Conservation (phyloP, 2,329 filamentous ascomycete genomes). For the Colletotrichum sp. region DNA sequence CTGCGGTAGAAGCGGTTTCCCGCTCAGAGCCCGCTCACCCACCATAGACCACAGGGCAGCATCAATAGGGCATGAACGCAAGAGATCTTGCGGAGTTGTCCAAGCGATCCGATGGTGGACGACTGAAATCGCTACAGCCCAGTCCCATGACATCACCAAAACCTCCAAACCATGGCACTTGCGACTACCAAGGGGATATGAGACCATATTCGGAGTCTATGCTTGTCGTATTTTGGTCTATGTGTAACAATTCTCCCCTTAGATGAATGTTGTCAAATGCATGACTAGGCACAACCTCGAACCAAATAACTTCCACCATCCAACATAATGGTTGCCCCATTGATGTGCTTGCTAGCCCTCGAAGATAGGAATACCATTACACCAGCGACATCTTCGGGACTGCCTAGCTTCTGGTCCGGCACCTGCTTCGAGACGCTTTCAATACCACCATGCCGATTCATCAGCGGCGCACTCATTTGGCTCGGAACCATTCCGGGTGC, state of each 20-base stretch:
- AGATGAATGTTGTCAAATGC: neutral
- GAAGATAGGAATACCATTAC: neutral
- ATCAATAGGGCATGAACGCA: neutral
- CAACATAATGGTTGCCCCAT: neutral
- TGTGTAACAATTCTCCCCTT: neutral
- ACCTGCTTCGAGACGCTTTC: neutral
- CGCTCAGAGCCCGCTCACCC: neutral
- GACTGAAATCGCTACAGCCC: neutral
- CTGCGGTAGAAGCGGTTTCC: neutral
- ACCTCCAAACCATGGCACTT: too few relatives aligned
- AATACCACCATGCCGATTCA: neutral
- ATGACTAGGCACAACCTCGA: neutral
- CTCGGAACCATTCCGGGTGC: neutral
- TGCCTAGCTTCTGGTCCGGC: neutral
- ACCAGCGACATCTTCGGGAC: neutral
- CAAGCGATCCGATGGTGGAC: fast-evolving
- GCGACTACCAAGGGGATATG: neutral
- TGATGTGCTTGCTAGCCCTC: neutral
- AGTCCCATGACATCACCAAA: neutral
- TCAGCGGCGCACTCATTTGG: neutral
- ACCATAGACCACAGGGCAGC: neutral
- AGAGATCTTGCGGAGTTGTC: neutral
- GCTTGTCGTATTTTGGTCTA: neutral
- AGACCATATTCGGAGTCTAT: fast-evolving
- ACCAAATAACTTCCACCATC: neutral